Evolutionary conservation across 345 rosid genomes (phyloP), one percentile per base, ranked within the genome.

Genomic region (Eucalyptus sp.): DNA sequence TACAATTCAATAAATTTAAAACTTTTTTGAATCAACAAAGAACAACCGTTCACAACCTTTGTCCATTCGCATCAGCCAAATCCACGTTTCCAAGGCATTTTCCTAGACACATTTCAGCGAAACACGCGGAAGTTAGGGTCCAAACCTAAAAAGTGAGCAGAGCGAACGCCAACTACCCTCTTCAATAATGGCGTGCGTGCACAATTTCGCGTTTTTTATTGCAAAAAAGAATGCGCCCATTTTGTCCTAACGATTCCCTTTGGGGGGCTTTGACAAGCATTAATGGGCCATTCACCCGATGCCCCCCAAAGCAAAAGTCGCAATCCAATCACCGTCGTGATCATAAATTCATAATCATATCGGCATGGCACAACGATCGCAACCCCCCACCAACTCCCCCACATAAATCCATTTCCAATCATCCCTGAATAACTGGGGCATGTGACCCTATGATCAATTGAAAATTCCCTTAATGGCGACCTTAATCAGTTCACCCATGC

Each of bases 1-100:
- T 56, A 56, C 2, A 24, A 24, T 9, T 20, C 2, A 1, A 56
- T 22, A 22, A 1, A 0, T 56, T 22, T 1, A 22, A 20, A 24
- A 22, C 1, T 0, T 22, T 22, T 56, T 10, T 0, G 10, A 68
- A 33, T 71, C 13, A 71, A 33, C 27, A 11, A 41, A 76, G 5
- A 7, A 10, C 48, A 1, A 20, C 2, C 14, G 48, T 41, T 20
- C 48, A 10, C 48, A 43, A 76, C 48, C 13, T 41, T 11, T 43
- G 48, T 0, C 48, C 25, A 7, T 20, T 41, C 29, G 15, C 7
- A 37, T 11, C 15, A 0, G 5, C 24, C 83, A 20, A 20, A 76
- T 41, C 27, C 48, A 37, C 4, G 7, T 41, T 41, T 37, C 46
- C 5, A 41, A 76, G 46, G 83, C 83, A 37, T 37, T 76, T 76